Percentiles rank a stretch among this genome's conserved stretches.
Conservation (phyloP, 2,329 filamentous ascomycete genomes). For the Pseudogymnoascus destructans region DNA sequence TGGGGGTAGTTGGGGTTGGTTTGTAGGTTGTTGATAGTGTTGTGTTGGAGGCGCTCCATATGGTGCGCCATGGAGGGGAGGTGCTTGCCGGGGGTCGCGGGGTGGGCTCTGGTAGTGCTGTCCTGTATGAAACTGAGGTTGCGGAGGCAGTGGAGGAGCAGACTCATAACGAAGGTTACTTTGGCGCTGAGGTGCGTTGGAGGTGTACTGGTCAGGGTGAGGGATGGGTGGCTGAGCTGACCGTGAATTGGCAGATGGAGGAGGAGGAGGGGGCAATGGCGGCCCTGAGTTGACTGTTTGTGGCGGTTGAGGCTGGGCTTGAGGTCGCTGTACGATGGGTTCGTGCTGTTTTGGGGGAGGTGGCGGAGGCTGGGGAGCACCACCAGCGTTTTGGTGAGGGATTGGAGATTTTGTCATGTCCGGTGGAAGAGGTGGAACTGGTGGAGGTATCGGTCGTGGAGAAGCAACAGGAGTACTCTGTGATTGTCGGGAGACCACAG, state of each 20-base stretch:
- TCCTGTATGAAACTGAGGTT: constrained; percentile 17
- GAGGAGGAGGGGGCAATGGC: constrained; percentile 20
- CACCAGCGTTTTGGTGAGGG: constrained; percentile 23
- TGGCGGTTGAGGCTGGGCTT: constrained; percentile 15
- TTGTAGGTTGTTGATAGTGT: constrained; percentile 11
- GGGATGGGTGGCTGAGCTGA: constrained; percentile 14
- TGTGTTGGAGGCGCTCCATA: constrained; percentile 13
- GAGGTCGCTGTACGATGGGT: constrained; percentile 11
- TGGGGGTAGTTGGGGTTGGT: constrained; percentile 12
- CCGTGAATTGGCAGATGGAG: constrained; percentile 13
- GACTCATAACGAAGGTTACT: constrained; percentile 24
- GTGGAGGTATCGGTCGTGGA: constrained; percentile 39
- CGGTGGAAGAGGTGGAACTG: constrained; percentile 58
- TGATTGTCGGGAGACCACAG: constrained; percentile 63
- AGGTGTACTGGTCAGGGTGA: constrained; percentile 13
- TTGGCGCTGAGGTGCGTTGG: constrained; percentile 18
- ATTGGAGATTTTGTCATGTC: constrained; percentile 38
- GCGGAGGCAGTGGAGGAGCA: constrained; percentile 23
- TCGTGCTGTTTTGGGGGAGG: constrained; percentile 24
- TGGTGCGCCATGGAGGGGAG: constrained; percentile 7
- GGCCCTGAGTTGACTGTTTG: constrained; percentile 20
- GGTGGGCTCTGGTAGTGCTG: constrained; percentile 19
- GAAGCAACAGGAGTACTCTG: constrained; percentile 30
- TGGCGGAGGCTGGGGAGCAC: constrained; percentile 21
- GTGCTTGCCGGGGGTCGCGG: constrained; percentile 10